Conservation (phyloP, 371 early-diverging fungal species). For the Entomophthora muscae region DNA sequence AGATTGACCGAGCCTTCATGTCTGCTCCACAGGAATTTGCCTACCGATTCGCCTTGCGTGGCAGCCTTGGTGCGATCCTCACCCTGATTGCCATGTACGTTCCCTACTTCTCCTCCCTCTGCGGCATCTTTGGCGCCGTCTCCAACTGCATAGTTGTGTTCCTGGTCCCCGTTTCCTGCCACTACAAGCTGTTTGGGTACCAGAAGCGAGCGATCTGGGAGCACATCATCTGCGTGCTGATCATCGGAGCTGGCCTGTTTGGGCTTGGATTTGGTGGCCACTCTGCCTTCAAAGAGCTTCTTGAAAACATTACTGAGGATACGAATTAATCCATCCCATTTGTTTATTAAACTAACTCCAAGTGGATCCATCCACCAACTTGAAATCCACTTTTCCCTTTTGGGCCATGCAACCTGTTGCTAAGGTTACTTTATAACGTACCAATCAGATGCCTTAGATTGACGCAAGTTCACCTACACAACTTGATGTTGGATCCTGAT, state of each 20-base stretch:
- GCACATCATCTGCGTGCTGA: conserved; percentile 29
- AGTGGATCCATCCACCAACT: no score
- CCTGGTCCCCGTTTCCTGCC: conserved; percentile 62
- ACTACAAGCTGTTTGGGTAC: conserved; percentile 52
- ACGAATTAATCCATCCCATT: no score
- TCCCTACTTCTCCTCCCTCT: conserved; percentile 61
- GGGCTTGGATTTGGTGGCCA: conserved; percentile 45
- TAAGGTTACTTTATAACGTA: no score
- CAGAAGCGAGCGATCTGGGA: conserved; percentile 30
- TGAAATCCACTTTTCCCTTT: no score
- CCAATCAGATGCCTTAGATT: no score
- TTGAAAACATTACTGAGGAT: no score
- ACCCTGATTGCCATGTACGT: conserved; percentile 42
- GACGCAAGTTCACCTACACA: no score
- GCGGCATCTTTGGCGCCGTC: conserved; percentile 66
- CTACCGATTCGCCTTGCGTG: conserved; percentile 35
- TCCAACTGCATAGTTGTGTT: conserved; percentile 60
- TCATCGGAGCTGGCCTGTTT: conserved; percentile 41
- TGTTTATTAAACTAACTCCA: no score
- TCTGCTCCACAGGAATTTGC: conserved; percentile 22
- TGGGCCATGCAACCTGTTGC: no score
- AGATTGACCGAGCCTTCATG: conserved; percentile 10
- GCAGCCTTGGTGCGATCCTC: conserved; percentile 26
- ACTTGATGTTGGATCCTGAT: no score
- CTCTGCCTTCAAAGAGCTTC: not conserved